Conservation (phyloP, 225 moss, liverwort and hornwort species). For the Pseudisothecium myosuroides region DNA sequence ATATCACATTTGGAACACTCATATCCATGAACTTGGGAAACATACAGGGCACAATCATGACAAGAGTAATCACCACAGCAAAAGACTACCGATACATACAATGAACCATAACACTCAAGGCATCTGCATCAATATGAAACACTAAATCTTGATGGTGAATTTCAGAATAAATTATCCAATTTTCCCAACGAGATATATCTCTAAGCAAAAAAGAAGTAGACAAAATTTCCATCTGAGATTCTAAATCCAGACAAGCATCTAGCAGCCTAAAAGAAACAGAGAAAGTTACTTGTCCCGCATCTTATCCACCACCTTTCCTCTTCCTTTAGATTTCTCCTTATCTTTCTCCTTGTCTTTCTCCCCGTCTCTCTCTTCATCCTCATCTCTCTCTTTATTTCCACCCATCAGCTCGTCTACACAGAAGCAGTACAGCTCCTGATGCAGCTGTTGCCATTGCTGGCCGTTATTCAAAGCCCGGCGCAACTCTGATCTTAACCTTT, state of each 20-base stretch:
- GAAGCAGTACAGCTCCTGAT: conserved; percentile 94
- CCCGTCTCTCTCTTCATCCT: conserved; percentile 79
- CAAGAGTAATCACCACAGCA: background rate
- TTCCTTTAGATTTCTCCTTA: conserved; percentile 60
- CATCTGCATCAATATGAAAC: background rate
- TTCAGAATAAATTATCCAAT: background rate
- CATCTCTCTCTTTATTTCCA: conserved; percentile 82
- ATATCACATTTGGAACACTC: background rate
- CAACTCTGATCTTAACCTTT: conserved; percentile 87
- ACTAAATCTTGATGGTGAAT: background rate
- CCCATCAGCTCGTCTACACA: conserved; percentile 97
- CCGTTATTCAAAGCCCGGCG: conserved; percentile 90
- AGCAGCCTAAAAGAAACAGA: background rate
- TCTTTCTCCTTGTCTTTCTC: conserved; percentile 81
- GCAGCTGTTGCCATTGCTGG: conserved; percentile 97
- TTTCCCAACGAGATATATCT: background rate
- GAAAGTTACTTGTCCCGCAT: conserved; percentile 21
- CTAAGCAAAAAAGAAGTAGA: background rate
- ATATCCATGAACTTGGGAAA: background rate
- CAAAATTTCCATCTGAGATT: conserved; percentile 10
- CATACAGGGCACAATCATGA: background rate
- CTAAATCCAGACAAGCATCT: background rate
- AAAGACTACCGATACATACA: background rate
- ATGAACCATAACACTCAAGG: background rate
- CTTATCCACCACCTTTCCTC: conserved; percentile 58